phyloP scores from a whole-genome alignment of 139 green algal species.

The Chlamydomonas eustigma region DNA sequence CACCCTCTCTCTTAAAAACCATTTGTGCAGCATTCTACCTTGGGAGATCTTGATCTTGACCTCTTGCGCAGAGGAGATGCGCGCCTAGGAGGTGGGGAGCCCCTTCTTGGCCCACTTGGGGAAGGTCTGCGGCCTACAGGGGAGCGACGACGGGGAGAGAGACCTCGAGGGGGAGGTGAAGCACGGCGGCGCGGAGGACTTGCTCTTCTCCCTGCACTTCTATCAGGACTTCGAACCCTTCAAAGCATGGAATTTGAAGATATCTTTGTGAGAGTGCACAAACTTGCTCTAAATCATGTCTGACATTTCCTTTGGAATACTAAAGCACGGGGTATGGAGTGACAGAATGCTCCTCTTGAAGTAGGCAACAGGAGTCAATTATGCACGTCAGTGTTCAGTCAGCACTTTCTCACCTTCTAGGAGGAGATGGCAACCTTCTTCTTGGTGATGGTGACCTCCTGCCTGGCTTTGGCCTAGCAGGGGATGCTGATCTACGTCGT shows the following conservation, averaged over 20 bases:
- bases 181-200: slow-evolving; percentile 1
- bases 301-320: no score
- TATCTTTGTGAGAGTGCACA: no score
- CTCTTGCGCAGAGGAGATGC: background rate
- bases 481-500: background rate
- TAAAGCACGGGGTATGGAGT: no score
- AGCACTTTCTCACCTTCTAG: slow-evolving; percentile 1
- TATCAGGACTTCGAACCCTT: background rate
- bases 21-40: no score
- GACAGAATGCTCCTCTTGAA: no score
- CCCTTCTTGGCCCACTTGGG: background rate
- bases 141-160: background rate
- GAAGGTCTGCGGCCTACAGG: background rate
- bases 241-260: no score
- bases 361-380: no score
- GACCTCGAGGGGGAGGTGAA: background rate
- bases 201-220: background rate
- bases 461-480: background rate
- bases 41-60: slow-evolving; percentile 10
- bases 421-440: slow-evolving; percentile 2
- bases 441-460: background rate
- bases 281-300: no score
- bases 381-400: no score
- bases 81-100: background rate
- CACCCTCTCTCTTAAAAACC: no score